These are phyloP conservation scores for Hanseniaspora lachancei DNA, from an alignment of 805 yeast genomes.

Conservation along the genomic window DNA sequence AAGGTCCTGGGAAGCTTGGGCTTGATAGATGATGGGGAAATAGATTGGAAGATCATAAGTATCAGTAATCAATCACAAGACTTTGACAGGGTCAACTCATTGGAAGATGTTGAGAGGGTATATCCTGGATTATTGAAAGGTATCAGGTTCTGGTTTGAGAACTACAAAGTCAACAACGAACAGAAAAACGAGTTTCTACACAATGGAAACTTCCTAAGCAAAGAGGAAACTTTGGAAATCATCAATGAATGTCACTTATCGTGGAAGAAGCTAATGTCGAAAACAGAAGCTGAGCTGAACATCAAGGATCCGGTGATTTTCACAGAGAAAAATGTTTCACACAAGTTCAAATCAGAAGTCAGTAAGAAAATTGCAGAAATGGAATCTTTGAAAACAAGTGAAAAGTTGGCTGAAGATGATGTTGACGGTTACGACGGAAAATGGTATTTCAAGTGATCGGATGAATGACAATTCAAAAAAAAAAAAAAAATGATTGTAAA, in stretches of 20 bases:
- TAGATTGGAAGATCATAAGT: conserved; percentile 85
- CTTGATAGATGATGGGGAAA: conserved; percentile 81
- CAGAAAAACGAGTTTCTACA: conserved; percentile 64
- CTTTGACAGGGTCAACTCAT: conserved; percentile 44
- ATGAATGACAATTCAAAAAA: not conserved
- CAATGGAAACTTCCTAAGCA: conserved; percentile 50
- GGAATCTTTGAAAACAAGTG: no score
- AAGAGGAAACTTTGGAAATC: conserved; percentile 44
- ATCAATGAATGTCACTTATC: conserved; percentile 52
- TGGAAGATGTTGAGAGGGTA: conserved; percentile 51
- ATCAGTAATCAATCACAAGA: conserved; percentile 57
- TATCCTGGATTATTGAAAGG: conserved; percentile 62
- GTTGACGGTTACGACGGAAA: conserved; percentile 6
- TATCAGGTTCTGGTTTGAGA: conserved; percentile 67
- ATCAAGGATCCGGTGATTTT: conserved; percentile 3
- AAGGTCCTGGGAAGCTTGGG: conserved; percentile 69
- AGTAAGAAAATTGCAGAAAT: not conserved
- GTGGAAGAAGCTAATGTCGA: conserved; percentile 45
- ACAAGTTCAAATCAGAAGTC: not conserved
- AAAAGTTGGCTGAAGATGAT: not conserved
- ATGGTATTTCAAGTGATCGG: conserved; percentile 4
- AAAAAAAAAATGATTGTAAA: not conserved
- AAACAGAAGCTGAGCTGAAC: not conserved
- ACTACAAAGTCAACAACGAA: conserved; percentile 70
- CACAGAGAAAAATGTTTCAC: not conserved